Evolutionary conservation across 495 filamentous ascomycete genomes (phyloP).

Genomic region (Platismatia glauca): DNA sequence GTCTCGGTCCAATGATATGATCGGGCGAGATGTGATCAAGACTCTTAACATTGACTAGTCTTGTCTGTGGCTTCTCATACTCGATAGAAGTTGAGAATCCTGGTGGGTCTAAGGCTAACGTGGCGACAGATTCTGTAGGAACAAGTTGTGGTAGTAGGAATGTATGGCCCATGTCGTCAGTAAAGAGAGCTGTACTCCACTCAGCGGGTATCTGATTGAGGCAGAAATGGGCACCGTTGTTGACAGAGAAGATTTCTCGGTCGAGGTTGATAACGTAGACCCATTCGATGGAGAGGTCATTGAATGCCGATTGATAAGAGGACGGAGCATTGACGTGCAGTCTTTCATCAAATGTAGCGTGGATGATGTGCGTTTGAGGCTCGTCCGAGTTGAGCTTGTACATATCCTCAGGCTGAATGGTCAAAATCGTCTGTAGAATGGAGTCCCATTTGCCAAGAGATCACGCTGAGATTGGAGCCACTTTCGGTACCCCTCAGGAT

Average conservation of each 20-base stretch:
- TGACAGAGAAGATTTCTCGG: constrained; percentile 19
- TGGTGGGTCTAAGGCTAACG: neutral
- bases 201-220: constrained; percentile 13
- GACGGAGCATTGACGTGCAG: neutral
- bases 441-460: constrained; percentile 7
- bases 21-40: neutral
- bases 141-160: constrained; percentile 4
- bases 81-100: neutral
- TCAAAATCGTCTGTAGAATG: constrained; percentile 1
- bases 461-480: constrained; percentile 14
- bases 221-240: constrained; percentile 18
- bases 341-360: constrained; percentile 4
- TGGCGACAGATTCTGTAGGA: constrained; percentile 10
- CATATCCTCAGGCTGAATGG: constrained; percentile 2
- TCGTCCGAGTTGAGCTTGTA: neutral
- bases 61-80: neutral
- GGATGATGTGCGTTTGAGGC: neutral
- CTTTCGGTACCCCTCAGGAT: constrained; percentile 23
- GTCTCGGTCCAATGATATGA: neutral
- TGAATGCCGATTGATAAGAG: neutral
- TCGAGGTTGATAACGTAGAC: constrained; percentile 22
- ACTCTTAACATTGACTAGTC: neutral
- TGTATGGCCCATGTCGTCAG: neutral
- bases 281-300: neutral
- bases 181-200: constrained; percentile 11